A percentile compares a stretch with the other conserved stretches of the same genome.
Conservation (phyloP, 2,329 filamentous ascomycete genomes). For the Beauveria caledonica region DNA sequence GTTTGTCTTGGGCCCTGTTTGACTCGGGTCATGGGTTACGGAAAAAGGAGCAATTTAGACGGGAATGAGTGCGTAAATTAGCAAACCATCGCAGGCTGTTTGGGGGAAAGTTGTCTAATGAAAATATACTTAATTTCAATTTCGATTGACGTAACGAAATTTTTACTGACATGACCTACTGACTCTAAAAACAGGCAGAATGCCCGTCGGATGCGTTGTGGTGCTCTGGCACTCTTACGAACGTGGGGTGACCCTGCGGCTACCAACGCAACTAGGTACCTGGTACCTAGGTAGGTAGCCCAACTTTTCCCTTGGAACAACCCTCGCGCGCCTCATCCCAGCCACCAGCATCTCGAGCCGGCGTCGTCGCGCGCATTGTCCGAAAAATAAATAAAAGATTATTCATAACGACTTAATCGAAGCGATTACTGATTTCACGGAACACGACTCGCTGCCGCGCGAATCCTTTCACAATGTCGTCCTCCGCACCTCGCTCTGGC, state of each 20-base stretch:
- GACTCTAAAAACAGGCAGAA: neutral
- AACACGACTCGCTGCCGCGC: slow-evolving; percentile 9
- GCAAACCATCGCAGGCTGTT: neutral
- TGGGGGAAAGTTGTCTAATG: slow-evolving; percentile 11
- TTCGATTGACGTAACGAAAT: neutral
- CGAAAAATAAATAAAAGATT: neutral
- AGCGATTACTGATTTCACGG: neutral
- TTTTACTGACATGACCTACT: neutral
- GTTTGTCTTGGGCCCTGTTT: neutral
- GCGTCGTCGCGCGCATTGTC: slow-evolving; percentile 14
- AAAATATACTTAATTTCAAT: slow-evolving; percentile 11
- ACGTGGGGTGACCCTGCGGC: slow-evolving; percentile 5
- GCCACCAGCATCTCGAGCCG: neutral
- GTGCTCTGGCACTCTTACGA: neutral
- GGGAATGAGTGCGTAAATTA: neutral
- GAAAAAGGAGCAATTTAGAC: slow-evolving; percentile 10
- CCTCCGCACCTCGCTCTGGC: slow-evolving; percentile 32
- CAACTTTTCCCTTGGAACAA: slow-evolving; percentile 9
- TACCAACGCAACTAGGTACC: too few relatives aligned
- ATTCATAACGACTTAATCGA: neutral
- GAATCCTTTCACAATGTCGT: slow-evolving; percentile 21
- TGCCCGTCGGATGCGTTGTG: neutral
- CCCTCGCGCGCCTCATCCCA: neutral
- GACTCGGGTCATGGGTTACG: slow-evolving; percentile 7
- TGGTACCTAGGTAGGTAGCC: neutral